Conservation (phyloP, 345 rosid genomes). For the Populus tremula region DNA sequence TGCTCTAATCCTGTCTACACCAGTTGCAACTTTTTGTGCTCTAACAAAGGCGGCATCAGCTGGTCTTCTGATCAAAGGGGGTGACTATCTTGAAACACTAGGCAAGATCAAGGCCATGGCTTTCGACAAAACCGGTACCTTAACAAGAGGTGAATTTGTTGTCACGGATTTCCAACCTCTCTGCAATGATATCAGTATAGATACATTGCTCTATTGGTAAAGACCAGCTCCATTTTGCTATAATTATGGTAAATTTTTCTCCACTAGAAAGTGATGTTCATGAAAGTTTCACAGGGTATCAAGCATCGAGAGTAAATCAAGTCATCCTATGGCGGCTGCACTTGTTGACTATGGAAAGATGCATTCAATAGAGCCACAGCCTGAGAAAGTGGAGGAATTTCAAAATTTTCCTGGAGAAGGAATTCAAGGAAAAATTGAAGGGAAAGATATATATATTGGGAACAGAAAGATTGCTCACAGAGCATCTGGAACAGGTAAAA, state of each 20-base stretch:
- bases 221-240: neutral
- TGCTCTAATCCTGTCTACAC: conserved; percentile 86
- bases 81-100: conserved; percentile 69
- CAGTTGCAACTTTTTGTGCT: conserved; percentile 87
- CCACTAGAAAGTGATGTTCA: neutral
- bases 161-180: conserved; percentile 60
- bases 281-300: conserved; percentile 57
- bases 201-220: conserved; percentile 69
- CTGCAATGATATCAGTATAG: conserved; percentile 32
- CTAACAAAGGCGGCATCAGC: conserved; percentile 78
- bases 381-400: conserved; percentile 64
- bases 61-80: conserved; percentile 87
- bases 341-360: conserved; percentile 63
- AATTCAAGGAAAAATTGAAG: conserved; percentile 69
- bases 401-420: conserved; percentile 91
- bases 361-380: conserved; percentile 56
- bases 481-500: conserved; percentile 58
- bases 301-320: conserved; percentile 84
- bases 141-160: conserved; percentile 85
- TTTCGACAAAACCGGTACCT: conserved; percentile 91
- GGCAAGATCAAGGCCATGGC: conserved; percentile 67
- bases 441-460: conserved; percentile 61
- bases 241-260: neutral
- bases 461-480: conserved; percentile 59
- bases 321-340: conserved; percentile 89